These are phyloP conservation scores for Porpolomopsis calyptriformis DNA, from an alignment of 768 basidiomycete species.

Conservation along the genomic window DNA sequence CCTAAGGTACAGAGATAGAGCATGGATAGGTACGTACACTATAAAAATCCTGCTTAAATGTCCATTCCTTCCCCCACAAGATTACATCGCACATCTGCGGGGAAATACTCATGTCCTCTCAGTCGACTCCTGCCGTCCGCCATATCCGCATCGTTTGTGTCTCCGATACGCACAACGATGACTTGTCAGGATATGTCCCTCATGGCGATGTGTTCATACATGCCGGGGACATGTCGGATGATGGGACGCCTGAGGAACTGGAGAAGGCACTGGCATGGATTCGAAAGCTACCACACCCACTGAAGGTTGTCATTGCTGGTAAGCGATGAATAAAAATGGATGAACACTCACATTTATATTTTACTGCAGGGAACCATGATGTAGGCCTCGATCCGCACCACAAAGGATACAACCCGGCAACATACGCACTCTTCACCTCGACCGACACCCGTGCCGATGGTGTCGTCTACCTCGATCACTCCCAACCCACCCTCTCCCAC, in stretches of 20 bases:
- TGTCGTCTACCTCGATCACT: conserved; percentile 3
- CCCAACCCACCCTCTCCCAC: neutral
- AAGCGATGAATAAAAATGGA: too few relatives aligned
- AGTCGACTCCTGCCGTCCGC: too few relatives aligned
- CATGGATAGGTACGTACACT: too few relatives aligned
- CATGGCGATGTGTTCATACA: neutral
- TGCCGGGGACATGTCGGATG: neutral
- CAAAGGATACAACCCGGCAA: conserved; percentile 2
- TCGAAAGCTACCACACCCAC: neutral
- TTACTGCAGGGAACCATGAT: conserved; percentile 4
- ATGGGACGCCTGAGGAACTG: neutral
- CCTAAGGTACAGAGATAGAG: too few relatives aligned
- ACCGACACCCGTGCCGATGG: conserved; percentile 1
- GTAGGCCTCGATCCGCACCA: conserved; percentile 1
- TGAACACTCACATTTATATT: too few relatives aligned
- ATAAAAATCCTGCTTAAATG: too few relatives aligned
- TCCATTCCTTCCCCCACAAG: too few relatives aligned
- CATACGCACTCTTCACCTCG: conserved; percentile 2
- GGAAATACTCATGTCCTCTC: too few relatives aligned
- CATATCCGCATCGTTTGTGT: conserved; percentile 1
- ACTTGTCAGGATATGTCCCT: neutral
- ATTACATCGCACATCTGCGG: too few relatives aligned
- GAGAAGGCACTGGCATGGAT: neutral
- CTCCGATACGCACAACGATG: conserved; percentile 2
- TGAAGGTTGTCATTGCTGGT: neutral